Conservation (phyloP, 495 filamentous ascomycete genomes). For the Talaromyces nanjingensis region DNA sequence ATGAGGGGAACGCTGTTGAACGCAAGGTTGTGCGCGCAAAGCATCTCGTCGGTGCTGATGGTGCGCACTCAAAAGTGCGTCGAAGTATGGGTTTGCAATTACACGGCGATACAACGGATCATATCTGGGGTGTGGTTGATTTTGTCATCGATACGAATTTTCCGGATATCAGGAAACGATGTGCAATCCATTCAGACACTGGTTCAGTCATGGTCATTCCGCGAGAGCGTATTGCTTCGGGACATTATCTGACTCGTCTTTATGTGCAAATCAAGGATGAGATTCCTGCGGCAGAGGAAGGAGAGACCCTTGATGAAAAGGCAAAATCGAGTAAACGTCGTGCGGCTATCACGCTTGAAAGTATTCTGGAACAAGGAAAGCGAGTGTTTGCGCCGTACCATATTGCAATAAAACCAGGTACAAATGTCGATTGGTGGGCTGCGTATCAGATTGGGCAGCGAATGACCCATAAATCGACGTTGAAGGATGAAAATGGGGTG, state of each 20-base stretch:
- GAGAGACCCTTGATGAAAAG: slow-evolving; percentile 15
- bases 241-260: slow-evolving; percentile 57
- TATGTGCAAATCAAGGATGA: slow-evolving; percentile 51
- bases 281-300: slow-evolving; percentile 6
- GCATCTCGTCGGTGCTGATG: slow-evolving; percentile 64
- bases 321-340: slow-evolving; percentile 27
- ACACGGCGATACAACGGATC: slow-evolving; percentile 57
- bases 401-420: slow-evolving; percentile 26
- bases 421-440: slow-evolving; percentile 47
- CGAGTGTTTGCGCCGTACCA: slow-evolving; percentile 41
- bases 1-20: slow-evolving; percentile 9
- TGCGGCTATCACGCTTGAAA: slow-evolving; percentile 28
- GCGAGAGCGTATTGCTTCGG: slow-evolving; percentile 46
- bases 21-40: slow-evolving; percentile 46
- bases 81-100: slow-evolving; percentile 50
- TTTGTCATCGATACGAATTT: slow-evolving; percentile 62
- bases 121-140: slow-evolving; percentile 61
- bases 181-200: slow-evolving; percentile 58
- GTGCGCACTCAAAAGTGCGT: slow-evolving; percentile 56
- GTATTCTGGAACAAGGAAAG: slow-evolving; percentile 34
- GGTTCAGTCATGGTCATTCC: slow-evolving; percentile 69
- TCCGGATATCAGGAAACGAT: slow-evolving; percentile 61
- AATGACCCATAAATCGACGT: neutral
- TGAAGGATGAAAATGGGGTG: slow-evolving; percentile 25
- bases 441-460: slow-evolving; percentile 66